phyloP scores from a whole-genome alignment of 2,329 filamentous ascomycete species.

The Moelleriella libera region DNA sequence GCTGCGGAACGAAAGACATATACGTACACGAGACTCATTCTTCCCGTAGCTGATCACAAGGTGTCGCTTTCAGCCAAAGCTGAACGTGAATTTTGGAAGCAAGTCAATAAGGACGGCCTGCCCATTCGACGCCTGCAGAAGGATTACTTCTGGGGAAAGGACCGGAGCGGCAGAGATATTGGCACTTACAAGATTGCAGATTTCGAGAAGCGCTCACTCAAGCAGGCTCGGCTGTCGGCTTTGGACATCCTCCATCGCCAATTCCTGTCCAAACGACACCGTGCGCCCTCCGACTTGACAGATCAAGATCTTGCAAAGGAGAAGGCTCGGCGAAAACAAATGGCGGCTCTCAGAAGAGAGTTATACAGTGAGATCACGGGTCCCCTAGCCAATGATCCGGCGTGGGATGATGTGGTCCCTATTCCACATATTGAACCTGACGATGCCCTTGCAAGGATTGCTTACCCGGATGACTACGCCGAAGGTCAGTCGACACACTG shows the following conservation, averaged over 20 bases:
- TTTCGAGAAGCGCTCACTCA: slow-evolving; percentile 26
- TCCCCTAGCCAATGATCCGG: slow-evolving; percentile 44
- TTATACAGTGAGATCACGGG: slow-evolving; percentile 36
- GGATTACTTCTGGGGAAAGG: slow-evolving; percentile 33
- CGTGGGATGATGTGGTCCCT: slow-evolving; percentile 74
- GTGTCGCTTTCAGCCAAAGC: slow-evolving; percentile 28
- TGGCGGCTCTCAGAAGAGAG: slow-evolving; percentile 34
- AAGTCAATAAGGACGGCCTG: slow-evolving; percentile 35
- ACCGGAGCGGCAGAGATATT: slow-evolving; percentile 33
- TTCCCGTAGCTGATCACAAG: slow-evolving; percentile 21
- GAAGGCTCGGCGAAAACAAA: slow-evolving; percentile 30
- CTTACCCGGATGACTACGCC: slow-evolving; percentile 78
- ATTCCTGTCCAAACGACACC: slow-evolving; percentile 25
- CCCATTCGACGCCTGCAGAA: slow-evolving; percentile 29
- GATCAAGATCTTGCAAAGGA: slow-evolving; percentile 30
- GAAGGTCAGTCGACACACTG: slow-evolving; percentile 39
- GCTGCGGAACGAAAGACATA: slow-evolving; percentile 34
- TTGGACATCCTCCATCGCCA: slow-evolving; percentile 28
- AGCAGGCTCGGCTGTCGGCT: slow-evolving; percentile 26
- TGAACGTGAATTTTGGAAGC: slow-evolving; percentile 44
- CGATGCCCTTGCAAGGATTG: slow-evolving; percentile 77
- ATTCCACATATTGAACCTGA: slow-evolving; percentile 75
- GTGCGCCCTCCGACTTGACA: slow-evolving; percentile 13
- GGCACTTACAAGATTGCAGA: slow-evolving; percentile 32
- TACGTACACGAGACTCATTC: slow-evolving; percentile 30